A percentile compares a stretch with the other conserved stretches of the same genome.
phyloP scores from a whole-genome alignment of 106 monocot genomes.

The Allium cepa region DNA sequence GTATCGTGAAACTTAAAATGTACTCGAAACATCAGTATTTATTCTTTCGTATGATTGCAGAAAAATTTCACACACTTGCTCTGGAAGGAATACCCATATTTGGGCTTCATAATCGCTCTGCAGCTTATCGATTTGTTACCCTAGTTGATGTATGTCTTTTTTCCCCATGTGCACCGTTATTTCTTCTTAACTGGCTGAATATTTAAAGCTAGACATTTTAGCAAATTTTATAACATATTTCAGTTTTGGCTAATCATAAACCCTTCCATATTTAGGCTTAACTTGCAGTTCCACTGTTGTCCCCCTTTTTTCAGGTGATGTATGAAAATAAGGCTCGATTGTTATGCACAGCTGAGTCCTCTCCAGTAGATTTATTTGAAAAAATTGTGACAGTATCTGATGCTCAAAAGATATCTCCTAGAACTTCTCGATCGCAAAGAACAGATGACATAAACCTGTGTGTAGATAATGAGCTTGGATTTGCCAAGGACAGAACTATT shows the following conservation, averaged over 20 bases:
- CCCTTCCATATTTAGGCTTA: not conserved
- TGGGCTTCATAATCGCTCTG: slow-evolving; percentile 65
- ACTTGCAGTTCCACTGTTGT: not conserved
- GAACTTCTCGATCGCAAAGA: slow-evolving; percentile 73
- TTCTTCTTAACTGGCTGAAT: no score
- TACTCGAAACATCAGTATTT: no score
- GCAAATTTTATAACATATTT: no score
- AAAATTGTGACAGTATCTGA: slow-evolving; percentile 65
- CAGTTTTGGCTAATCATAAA: no score
- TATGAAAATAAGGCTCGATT: slow-evolving; percentile 70
- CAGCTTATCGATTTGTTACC: slow-evolving; percentile 91
- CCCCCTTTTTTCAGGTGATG: slow-evolving; percentile 62
- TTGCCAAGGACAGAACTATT: slow-evolving; percentile 91
- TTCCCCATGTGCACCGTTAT: not conserved
- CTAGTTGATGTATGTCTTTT: slow-evolving; percentile 67
- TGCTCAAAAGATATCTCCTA: slow-evolving; percentile 60
- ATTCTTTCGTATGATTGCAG: slow-evolving; percentile 27
- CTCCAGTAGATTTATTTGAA: slow-evolving; percentile 62
- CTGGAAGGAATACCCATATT: slow-evolving; percentile 88
- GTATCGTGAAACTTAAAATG: no score
- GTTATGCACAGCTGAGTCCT: slow-evolving; percentile 73
- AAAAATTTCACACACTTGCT: slow-evolving; percentile 88
- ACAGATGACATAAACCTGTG: slow-evolving; percentile 69
- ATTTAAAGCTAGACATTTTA: no score
- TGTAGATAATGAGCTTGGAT: slow-evolving; percentile 91